Base-by-base conservation (phyloP, 177 flowering plant species). In the Vitis hybrid region DNA sequence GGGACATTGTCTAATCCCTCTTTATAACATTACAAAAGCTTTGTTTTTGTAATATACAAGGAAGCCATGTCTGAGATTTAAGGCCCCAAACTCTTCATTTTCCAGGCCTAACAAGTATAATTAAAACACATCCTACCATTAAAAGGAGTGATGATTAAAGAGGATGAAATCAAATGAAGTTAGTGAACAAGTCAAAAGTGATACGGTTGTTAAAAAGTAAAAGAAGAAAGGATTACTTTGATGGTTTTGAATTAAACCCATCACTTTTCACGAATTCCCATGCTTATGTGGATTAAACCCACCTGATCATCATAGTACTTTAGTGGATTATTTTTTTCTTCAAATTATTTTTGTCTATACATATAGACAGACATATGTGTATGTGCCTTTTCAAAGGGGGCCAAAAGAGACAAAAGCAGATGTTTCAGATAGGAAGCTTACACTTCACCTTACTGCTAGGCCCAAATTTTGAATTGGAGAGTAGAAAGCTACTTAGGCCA, bases 171-270 rank as follows among this genome's bases (percentile, higher is more conserved):
- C 34, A 4, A 55, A 48, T 55, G 62, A 21, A 14, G n/a, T 4
- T 21, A 7, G 32, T 52, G 23, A 34, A 11, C 55, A 68, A 68
- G 76, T 74, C 76, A 74, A 74, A 74, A 74, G 68, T 54, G n/a
- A 59, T 30, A 30, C 17, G 52, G 61, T 32, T n/a, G 40, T 23
- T 23, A 23, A 23, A 60, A 49, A 23, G 76, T 2, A 59, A 69
- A 69, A 74, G 50, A 8, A 26, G 50, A 64, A 23, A 23, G 52
- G 17, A 55, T 58, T 34, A 67, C 51, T 59, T 59, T 58, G 56
- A 54, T 32, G 3, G 11, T 66, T 51, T 70, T 62, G 54, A 12
- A 69, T 51, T 21, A 55, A 63, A 56, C 26, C 60, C 8, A 17
- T 57, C 23, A 57, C 62, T 56, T 63, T 64, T 65, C 72, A n/a